Conservation (phyloP, 805 yeast species). For the Lachancea sp. region DNA sequence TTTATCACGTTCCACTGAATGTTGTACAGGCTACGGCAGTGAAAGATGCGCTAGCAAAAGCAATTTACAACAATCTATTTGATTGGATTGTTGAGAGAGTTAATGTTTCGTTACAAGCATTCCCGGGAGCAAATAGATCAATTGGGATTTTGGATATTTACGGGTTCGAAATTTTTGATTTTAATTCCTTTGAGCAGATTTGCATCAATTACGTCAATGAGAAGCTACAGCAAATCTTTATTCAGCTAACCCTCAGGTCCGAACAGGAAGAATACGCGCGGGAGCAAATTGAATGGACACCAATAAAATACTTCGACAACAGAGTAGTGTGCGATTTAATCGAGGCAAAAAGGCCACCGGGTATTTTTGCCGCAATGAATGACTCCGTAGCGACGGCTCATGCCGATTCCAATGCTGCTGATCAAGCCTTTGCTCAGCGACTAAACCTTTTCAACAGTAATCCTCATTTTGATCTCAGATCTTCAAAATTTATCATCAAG, state of each 20-base stretch:
- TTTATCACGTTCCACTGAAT: constrained; percentile 91
- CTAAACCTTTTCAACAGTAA: constrained; percentile 75
- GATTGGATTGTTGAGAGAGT: constrained; percentile 96
- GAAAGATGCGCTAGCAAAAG: constrained; percentile 91
- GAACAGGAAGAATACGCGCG: constrained; percentile 97
- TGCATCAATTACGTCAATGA: constrained; percentile 96
- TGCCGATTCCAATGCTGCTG: constrained; percentile 95
- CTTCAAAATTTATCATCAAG: constrained; percentile 79
- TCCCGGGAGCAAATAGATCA: constrained; percentile 51
- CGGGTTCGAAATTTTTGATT: constrained; percentile 94
- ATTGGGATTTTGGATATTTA: constrained; percentile 93
- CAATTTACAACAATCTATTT: constrained; percentile 82
- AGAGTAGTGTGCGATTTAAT: constrained; percentile 94
- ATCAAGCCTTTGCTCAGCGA: constrained; percentile 90
- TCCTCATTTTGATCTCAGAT: constrained; percentile 84
- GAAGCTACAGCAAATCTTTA: constrained; percentile 92
- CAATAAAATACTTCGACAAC: constrained; percentile 92
- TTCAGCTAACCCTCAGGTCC: constrained; percentile 89
- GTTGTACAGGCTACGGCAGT: constrained; percentile 91
- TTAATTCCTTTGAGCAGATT: constrained; percentile 89
- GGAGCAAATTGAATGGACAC: constrained; percentile 96
- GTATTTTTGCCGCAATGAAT: constrained; percentile 90
- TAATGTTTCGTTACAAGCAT: constrained; percentile 62
- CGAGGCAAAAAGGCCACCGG: constrained; percentile 92
- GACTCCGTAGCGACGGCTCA: constrained; percentile 98